Evolutionary conservation across 2,329 filamentous ascomycete species (phyloP), one percentile per base, ranked within the genome.

Genomic region (Neurospora sp.): DNA sequence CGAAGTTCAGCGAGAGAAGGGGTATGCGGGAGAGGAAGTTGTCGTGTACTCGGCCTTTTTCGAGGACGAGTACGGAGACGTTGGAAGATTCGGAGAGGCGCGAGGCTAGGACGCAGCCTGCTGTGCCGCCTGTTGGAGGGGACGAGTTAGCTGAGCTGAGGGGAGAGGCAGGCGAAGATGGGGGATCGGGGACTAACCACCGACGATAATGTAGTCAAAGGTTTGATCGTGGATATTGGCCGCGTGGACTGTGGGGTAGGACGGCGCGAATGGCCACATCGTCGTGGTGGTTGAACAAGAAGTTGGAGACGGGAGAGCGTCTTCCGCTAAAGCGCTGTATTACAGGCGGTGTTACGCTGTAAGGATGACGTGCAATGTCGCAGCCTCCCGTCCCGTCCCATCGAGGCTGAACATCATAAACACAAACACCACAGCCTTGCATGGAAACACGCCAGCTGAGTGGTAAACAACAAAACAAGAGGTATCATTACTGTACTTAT

Each of bases 201-300:
- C 83, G 13, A 83, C 81, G 69, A 84, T 79, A 72, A 84, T 75
- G 75, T 81, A 84, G 77, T 84, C 82, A 75, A 81, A 84, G 4
- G 73, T 73, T 67, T 76, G 72, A 69, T 73, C 73, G 15, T 76
- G 73, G 15, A 79, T 73, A 15, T 76, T 72, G 7, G 66, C 69
- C 10, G 73, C 72, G 17, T 40, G 67, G 4, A 70, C 58, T 66
- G 76, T 74, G 0, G 77, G 77, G 62, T 78, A 79, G 2, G 72
- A 67, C 11, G 70, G 33, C 1, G 69, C 33, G 38, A 78, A 77
- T 3, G 76, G 76, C 77, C 76, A 78, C 72, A 75, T 73, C 19
- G 52, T 69, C n/a, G 40, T 19, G 15, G 23, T 38, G n/a, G 11
- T 42, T 23, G 11, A 67, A 28, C 46, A 15, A n/a, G n/a, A 46